These are phyloP conservation scores for Omphalotus guepiniiformis DNA, from an alignment of 768 basidiomycete species.

Conservation along the genomic window DNA sequence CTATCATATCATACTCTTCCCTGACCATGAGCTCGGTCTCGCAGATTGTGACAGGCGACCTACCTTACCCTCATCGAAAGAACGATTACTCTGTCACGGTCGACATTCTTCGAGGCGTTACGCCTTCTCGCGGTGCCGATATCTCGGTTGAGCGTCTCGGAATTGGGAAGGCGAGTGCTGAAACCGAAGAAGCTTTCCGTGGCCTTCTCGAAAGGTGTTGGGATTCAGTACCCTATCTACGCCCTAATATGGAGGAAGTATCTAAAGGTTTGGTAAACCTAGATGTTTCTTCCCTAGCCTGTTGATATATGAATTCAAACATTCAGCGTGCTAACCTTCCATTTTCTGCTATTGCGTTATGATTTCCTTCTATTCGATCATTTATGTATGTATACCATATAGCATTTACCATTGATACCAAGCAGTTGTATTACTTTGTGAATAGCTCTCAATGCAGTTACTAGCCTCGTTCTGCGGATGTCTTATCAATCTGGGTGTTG, in stretches of 20 bases:
- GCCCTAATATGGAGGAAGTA: constrained; percentile 8
- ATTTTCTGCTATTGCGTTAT: too few species aligned
- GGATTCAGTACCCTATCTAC: not conserved
- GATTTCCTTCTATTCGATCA: too few species aligned
- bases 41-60: constrained; percentile 46
- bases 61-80: constrained; percentile 48
- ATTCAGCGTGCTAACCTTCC: too few species aligned
- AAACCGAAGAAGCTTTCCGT: not conserved
- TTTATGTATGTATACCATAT: too few species aligned
- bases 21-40: not conserved
- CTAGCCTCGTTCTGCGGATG: too few species aligned
- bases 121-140: constrained; percentile 34
- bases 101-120: constrained; percentile 49
- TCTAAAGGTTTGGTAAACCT: too few species aligned
- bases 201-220: constrained; percentile 9
- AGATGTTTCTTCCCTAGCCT: too few species aligned
- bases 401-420: too few species aligned
- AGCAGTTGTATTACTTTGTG: too few species aligned
- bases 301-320: too few species aligned
- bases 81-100: constrained; percentile 55
- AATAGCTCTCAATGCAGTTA: too few species aligned
- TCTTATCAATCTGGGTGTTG: too few species aligned
- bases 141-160: constrained; percentile 7
- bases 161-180: not conserved
- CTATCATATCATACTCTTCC: not conserved